Evolutionary conservation across 1,284 basidiomycete species (phyloP).

Genomic region (Ceratobasidium sp.): DNA sequence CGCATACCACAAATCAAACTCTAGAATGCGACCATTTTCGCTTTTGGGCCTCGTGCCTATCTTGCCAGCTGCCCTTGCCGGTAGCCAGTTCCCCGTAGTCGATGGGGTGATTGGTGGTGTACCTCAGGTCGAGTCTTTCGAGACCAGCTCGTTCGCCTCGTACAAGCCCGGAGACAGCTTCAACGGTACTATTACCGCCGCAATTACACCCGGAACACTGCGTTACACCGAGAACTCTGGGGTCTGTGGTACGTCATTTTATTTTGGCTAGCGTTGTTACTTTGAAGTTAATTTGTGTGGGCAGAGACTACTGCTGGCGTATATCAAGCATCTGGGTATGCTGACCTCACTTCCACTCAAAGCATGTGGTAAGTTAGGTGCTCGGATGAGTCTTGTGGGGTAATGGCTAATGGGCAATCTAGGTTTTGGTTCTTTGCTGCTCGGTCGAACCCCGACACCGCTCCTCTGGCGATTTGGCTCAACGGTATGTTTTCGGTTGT

Average conservation of each 20-base stretch:
- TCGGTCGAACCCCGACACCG: conserved; percentile 46
- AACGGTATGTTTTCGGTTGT: conserved; percentile 57
- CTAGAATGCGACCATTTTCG: conserved; percentile 26
- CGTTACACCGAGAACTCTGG: conserved; percentile 73
- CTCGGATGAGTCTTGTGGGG: neutral
- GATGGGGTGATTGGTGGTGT: conserved; percentile 26
- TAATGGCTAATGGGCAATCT: conserved; percentile 49
- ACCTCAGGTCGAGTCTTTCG: neutral
- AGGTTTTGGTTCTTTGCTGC: conserved; percentile 52
- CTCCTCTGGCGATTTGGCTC: conserved; percentile 56
- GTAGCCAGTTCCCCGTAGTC: conserved; percentile 5
- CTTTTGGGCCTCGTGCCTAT: conserved; percentile 7
- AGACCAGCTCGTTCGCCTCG: neutral
- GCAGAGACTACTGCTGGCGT: conserved; percentile 73
- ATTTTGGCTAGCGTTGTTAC: neutral
- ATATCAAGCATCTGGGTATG: conserved; percentile 74
- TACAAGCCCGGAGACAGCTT: neutral
- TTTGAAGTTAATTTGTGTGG: neutral
- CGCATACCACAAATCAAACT: neutral
- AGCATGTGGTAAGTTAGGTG: conserved; percentile 53
- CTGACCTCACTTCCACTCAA: conserved; percentile 71
- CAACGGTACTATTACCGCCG: neutral
- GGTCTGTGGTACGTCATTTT: conserved; percentile 63
- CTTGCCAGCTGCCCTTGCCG: neutral
- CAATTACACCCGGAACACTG: conserved; percentile 52